Conservation (phyloP, 2,329 filamentous ascomycete genomes). For the Colletotrichum abscissum region DNA sequence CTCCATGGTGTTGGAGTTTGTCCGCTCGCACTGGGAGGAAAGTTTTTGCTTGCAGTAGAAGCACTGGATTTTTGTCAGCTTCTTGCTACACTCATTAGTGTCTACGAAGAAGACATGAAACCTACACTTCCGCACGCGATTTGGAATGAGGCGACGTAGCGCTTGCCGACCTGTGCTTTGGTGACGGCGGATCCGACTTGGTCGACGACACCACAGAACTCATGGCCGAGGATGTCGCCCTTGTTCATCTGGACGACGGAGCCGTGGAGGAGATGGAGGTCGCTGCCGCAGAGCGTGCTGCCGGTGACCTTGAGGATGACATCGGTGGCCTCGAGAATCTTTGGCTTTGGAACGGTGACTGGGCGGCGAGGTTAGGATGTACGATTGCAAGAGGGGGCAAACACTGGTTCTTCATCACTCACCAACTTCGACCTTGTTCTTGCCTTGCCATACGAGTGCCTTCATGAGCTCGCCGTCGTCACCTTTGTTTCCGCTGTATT, state of each 20-base stretch:
- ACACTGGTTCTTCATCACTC: slow-evolving; percentile 33
- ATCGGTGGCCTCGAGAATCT: slow-evolving; percentile 77
- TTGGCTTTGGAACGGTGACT: slow-evolving; percentile 77
- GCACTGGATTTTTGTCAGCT: slow-evolving; percentile 56
- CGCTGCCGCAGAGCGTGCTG: slow-evolving; percentile 69
- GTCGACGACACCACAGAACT: slow-evolving; percentile 68
- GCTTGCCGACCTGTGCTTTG: slow-evolving; percentile 67
- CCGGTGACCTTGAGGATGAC: slow-evolving; percentile 83
- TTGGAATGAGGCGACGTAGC: slow-evolving; percentile 89
- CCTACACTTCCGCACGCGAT: slow-evolving; percentile 72
- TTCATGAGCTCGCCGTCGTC: slow-evolving; percentile 76
- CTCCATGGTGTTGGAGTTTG: slow-evolving; percentile 77
- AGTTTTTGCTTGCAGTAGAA: slow-evolving; percentile 83
- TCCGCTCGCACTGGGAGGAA: slow-evolving; percentile 83
- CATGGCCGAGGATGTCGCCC: slow-evolving; percentile 75
- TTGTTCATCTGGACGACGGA: slow-evolving; percentile 68
- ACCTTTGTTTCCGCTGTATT: slow-evolving; percentile 58
- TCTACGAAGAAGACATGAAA: not conserved
- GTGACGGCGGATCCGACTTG: slow-evolving; percentile 65
- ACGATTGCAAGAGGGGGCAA: no score
- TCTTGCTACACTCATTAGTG: no score
- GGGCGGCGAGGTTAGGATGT: not conserved
- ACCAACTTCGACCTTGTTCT: slow-evolving; percentile 80
- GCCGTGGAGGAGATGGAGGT: slow-evolving; percentile 68
- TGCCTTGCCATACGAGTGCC: slow-evolving; percentile 84